Conservation (phyloP, 768 basidiomycete genomes). For the Neoboletus magnificus region DNA sequence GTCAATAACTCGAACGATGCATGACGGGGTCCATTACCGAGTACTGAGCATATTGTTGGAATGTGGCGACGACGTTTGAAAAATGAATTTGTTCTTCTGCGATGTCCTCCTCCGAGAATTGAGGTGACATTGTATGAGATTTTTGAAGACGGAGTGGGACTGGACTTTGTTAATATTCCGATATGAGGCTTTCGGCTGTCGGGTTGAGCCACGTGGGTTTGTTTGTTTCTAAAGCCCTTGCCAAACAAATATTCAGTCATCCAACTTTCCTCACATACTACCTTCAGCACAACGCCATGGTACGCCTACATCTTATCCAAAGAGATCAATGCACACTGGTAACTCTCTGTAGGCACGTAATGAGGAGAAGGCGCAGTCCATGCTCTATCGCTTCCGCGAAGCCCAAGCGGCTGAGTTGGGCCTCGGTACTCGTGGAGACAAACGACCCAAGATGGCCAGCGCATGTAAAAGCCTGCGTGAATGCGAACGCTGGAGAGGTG, state of each 20-base stretch:
- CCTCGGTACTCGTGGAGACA: slow-evolving; percentile 77
- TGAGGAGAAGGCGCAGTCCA: slow-evolving; percentile 96
- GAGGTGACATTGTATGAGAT: slow-evolving; percentile 18
- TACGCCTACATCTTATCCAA: not conserved
- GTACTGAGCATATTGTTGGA: slow-evolving; percentile 71
- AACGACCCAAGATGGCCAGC: slow-evolving; percentile 89
- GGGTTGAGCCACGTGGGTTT: slow-evolving; percentile 18
- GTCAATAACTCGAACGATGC: not conserved
- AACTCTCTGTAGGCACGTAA: slow-evolving; percentile 71
- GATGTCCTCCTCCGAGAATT: slow-evolving; percentile 33
- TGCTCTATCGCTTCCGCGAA: slow-evolving; percentile 94
- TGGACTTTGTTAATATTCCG: no score
- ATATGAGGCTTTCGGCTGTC: not conserved
- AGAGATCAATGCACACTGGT: not conserved
- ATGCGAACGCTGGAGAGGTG: slow-evolving; percentile 94
- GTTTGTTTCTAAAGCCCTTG: slow-evolving; percentile 26
- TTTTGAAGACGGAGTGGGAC: not conserved
- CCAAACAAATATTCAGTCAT: slow-evolving; percentile 18
- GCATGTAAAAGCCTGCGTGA: slow-evolving; percentile 89
- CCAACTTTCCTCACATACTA: not conserved
- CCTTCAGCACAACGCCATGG: slow-evolving; percentile 13
- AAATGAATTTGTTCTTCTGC: slow-evolving; percentile 70
- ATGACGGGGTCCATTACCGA: slow-evolving; percentile 35
- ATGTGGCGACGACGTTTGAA: slow-evolving; percentile 69
- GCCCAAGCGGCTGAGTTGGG: slow-evolving; percentile 96